phyloP scores from a whole-genome alignment of 23 red algal species.

The Chondrus crispus region DNA sequence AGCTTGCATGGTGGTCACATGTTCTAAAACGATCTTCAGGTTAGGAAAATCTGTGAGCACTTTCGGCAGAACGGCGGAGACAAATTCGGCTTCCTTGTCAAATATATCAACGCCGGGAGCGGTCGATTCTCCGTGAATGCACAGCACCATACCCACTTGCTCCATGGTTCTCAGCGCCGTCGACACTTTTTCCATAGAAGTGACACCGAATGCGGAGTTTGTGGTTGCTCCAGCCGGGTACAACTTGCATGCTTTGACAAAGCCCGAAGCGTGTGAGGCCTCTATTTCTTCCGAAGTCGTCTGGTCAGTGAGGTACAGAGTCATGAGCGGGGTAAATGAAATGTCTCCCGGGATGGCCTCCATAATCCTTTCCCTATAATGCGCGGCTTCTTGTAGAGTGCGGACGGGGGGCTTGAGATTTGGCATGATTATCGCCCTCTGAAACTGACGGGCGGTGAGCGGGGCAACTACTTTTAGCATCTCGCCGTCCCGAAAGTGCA shows the following conservation, averaged over 20 bases:
- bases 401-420: conserved; percentile 84
- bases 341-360: conserved; percentile 11
- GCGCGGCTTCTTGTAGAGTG: conserved; percentile 51
- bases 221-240: conserved; percentile 97
- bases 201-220: conserved; percentile 87
- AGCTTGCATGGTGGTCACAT: conserved; percentile 79
- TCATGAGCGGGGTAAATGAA: conserved; percentile 68
- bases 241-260: conserved; percentile 87
- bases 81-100: conserved; percentile 83
- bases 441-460: conserved; percentile 60
- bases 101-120: conserved; percentile 71
- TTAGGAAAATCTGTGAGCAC: conserved; percentile 57
- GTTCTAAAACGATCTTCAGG: conserved; percentile 91
- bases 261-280: conserved; percentile 44
- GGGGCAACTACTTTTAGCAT: conserved; percentile 76
- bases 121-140: conserved; percentile 90
- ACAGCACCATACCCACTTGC: conserved; percentile 72
- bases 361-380: conserved; percentile 73
- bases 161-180: conserved; percentile 74
- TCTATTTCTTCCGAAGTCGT: conserved; percentile 69
- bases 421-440: conserved; percentile 85
- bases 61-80: conserved; percentile 35
- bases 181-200: conserved; percentile 43
- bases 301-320: conserved; percentile 87
- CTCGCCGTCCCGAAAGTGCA: conserved; percentile 82